Percentiles rank a stretch among this genome's conserved stretches.
Evolutionary conservation across 306 rosid genomes (phyloP).

Genomic region (Lotus japonicus): DNA sequence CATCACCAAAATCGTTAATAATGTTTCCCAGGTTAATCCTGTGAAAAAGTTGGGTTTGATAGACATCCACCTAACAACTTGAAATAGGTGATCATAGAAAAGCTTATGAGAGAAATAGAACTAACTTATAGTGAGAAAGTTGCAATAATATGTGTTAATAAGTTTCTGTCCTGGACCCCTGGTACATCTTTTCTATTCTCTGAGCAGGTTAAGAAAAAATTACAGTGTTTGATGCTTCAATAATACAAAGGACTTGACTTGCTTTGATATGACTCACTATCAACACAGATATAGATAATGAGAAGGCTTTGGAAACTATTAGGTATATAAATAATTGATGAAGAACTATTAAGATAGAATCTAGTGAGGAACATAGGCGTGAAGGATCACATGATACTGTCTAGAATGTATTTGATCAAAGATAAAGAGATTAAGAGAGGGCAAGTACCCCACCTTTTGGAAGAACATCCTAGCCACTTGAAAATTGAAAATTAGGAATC

Average conservation of each 20-base stretch:
- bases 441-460: not conserved
- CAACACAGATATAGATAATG: not conserved
- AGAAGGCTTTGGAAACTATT: not conserved
- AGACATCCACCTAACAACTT: not conserved
- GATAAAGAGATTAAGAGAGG: not conserved
- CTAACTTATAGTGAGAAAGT: not conserved
- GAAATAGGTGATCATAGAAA: constrained; percentile 15
- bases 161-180: not conserved
- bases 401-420: not conserved
- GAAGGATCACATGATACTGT: constrained; percentile 11
- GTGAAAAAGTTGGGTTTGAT: not conserved
- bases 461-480: constrained; percentile 4
- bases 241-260: not conserved
- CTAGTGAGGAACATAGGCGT: not conserved
- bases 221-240: not conserved
- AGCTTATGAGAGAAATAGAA: not conserved
- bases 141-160: not conserved
- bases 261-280: not conserved
- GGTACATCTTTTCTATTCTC: not conserved
- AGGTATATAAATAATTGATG: not conserved
- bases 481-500: not conserved
- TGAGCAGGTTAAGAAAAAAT: not conserved
- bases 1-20: not conserved
- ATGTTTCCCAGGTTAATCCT: not conserved
- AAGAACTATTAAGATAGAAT: not conserved